Evolutionary conservation across 2,329 filamentous ascomycete species (phyloP), one percentile per base, ranked within the genome.

Genomic region (Fusarium stilboides): DNA sequence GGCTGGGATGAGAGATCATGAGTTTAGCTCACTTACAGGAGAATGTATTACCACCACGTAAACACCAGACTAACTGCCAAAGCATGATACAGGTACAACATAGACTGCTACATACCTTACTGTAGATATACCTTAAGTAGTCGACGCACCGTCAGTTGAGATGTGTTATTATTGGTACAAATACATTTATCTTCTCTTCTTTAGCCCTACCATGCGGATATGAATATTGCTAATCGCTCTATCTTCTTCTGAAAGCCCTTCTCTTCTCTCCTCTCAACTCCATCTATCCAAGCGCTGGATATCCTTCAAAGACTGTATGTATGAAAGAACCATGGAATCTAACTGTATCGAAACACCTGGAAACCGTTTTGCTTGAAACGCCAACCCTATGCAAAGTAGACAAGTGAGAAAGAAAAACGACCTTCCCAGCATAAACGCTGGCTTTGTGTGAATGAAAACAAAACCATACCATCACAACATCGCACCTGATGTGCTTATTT

Each of bases 361-460:
- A 43, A 58, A 22, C 31, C 46, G 22, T 55, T 45, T 67, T 62
- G 19, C 60, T 63, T 40, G 40, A 65, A 73, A 72, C 71, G 71
- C 71, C 71, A 57, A 58, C 56, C 71, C 56, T 59, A 73, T 73
- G 71, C 71, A 72, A 68, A 70, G 28, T 59, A 36, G 57, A 62
- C 20, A 24, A 52, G 53, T 20, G 39, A 34, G 24, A 54, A 61
- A 24, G 26, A 57, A 53, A 54, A 57, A 26, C 54, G 54, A 31
- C 10, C 39, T 17, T 24, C 34, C 54, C 36, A 33, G 15, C 24
- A 51, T 28, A 43, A 57, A 46, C 42, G 40, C 40, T 26, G 14
- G 19, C 39, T 20, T 19, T 46, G 33, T 49, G 34, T n/a, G 19
- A 51, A 46, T 9, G 24, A 26, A 47, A 46, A 56, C 39, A 19